Evolutionary conservation across 2,329 filamentous ascomycete genomes (phyloP), one percentile per base, ranked within the genome.

Genomic region (Botryotinia narcissicola): DNA sequence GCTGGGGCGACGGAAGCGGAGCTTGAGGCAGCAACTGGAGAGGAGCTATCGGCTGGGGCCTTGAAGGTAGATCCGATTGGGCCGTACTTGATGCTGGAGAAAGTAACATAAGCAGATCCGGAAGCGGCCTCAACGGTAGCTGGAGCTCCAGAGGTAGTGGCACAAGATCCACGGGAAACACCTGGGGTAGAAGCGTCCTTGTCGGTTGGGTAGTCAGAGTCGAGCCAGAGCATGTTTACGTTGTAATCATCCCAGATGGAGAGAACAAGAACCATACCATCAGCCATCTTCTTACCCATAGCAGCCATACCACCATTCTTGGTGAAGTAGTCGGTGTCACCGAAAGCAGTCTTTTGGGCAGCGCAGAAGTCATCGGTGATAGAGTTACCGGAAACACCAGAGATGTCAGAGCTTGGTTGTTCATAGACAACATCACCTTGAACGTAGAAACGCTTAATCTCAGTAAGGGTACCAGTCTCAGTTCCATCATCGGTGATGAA

Each of bases 151-250:
- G 87, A 85, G 0, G 84, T 86, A 16, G 82, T 83, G 76, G 83
- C 83, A 80, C 88, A 90, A 57, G 88, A 87, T 0, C 88, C 89
- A 18, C 84, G 81, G 44, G 80, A 82, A 42, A 57, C 48, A 68
- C 66, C 66, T 57, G 66, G 66, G 0, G 66, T 25, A 9, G 66
- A 57, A 2, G 66, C 48, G 6, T 57, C 35, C 25, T 42, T 42
- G n/a, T n/a, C 32, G n/a, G 66, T 32, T 68, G 66, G 66, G 37
- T 32, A 68, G 3, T 85, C 81, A 54, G 81, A 81, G 77, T 90
- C 87, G 10, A 90, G 83, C 92, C 91, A 93, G 77, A 90, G 86
- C 90, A 93, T 93, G 83, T 90, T 85, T 79, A 87, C 83, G 73
- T 86, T 81, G 82, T 91, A 86, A 75, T 84, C 83, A 70, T 83